Evolutionary conservation across 2,329 filamentous ascomycete genomes (phyloP), one percentile per base, ranked within the genome.

Genomic region (Diaporthe ilicicola): DNA sequence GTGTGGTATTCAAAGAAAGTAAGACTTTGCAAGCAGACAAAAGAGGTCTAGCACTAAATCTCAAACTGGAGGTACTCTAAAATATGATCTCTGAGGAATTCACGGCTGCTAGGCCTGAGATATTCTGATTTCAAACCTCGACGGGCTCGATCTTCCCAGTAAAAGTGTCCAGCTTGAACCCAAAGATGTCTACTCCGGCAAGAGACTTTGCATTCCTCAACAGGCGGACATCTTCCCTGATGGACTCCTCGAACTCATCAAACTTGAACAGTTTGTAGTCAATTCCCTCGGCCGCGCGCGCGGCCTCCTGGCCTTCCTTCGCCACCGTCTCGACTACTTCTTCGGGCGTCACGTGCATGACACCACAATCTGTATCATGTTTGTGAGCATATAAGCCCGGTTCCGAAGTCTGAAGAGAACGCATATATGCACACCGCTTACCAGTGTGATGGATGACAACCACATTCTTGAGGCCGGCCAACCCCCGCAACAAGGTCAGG

Each of bases 151-250:
- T 19, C 54, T 61, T n/a, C 19, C 70, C 70, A 1, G 70, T 67
- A 29, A 70, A 67, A 17, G 70, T 72, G 13, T 72, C 70, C 46
- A 72, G 42, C 24, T 70, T 70, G 24, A 72, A 67, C 1, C 70
- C 70, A 17, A 67, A 48, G 4, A 72, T 27, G 12, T 72, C 62
- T 2, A 72, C 19, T 2, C 70, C 70, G 32, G 29, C 53, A 29
- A 72, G 42, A 1, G 54, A 22, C 37, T 64, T 55, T 10, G 67
- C 70, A 9, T 29, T 22, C 48, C 46, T 54, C 37, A 70, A 24
- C 15, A 39, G 9, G 17, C 67, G 61, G 15, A 72, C 70, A 51
- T 72, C 67, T 29, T 70, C 67, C 37, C 9, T 67, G 54, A 70
- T 37, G 2, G 70, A 72, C 22, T 62, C 51, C 46, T 56, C 61